Evolutionary conservation across 495 filamentous ascomycete species (phyloP).

Genomic region (Neurospora discreta): DNA sequence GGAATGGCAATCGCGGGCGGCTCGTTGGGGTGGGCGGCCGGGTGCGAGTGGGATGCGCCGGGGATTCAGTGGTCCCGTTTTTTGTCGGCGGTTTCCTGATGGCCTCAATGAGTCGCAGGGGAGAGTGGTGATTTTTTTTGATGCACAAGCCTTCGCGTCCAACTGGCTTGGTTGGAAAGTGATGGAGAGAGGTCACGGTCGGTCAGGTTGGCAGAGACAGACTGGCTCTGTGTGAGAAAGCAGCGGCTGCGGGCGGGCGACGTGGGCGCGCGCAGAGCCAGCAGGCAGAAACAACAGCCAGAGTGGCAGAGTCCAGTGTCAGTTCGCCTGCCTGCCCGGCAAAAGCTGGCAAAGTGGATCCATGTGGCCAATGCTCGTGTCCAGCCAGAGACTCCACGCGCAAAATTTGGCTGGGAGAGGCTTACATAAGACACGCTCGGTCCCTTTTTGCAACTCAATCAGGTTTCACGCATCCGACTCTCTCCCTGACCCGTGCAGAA

Average conservation of each 20-base stretch:
- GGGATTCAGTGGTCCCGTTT: conserved; percentile 31
- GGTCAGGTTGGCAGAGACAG: background rate
- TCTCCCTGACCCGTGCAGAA: background rate
- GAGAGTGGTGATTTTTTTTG: conserved; percentile 45
- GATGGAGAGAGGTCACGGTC: conserved; percentile 42
- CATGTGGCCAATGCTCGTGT: background rate
- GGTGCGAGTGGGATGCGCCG: conserved; percentile 17
- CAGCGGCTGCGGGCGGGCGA: background rate
- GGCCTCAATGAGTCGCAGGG: conserved; percentile 39
- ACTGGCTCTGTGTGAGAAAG: background rate
- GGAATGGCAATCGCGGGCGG: conserved; percentile 14
- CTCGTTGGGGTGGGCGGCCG: conserved; percentile 16
- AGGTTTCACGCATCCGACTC: background rate
- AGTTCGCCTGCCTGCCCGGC: background rate
- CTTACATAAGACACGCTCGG: background rate
- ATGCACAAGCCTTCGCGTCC: conserved; percentile 36
- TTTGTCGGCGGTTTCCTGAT: conserved; percentile 34
- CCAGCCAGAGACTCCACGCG: background rate
- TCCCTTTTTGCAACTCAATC: background rate
- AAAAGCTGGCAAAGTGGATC: background rate
- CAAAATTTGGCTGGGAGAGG: background rate
- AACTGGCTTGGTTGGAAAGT: conserved; percentile 14
- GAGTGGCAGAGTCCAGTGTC: background rate
- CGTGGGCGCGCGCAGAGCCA: background rate
- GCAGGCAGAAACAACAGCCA: background rate